Percentiles rank a stretch among this genome's conserved stretches.
phyloP scores from a whole-genome alignment of 169 alveolate genomes.

The Fabrea salina region DNA sequence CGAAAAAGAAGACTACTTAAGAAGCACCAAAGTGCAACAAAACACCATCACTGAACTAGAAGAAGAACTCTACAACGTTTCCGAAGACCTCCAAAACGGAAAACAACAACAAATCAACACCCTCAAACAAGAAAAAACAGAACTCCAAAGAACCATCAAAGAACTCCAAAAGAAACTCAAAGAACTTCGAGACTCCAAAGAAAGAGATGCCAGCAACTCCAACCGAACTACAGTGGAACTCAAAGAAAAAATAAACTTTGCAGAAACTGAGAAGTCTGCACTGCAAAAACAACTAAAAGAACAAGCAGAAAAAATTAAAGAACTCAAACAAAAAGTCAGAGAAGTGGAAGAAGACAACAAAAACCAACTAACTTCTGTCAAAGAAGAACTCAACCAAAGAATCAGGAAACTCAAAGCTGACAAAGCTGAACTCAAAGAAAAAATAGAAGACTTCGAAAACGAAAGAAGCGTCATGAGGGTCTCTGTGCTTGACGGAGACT shows the following conservation, averaged over 20 bases:
- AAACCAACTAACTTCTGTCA: too few relatives aligned
- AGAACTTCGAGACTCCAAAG: too few relatives aligned
- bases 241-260: too few relatives aligned
- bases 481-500: not conserved
- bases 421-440: not conserved
- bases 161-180: too few relatives aligned
- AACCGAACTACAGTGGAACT: not conserved
- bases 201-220: not conserved
- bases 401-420: not conserved
- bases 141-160: not conserved
- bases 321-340: not conserved
- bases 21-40: not conserved
- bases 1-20: not conserved
- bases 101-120: not conserved
- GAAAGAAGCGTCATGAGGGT: not conserved
- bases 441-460: not conserved
- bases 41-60: not conserved
- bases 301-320: not conserved
- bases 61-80: not conserved
- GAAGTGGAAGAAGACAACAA: not conserved
- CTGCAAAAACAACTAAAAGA: too few relatives aligned
- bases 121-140: not conserved
- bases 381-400: not conserved
- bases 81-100: not conserved
- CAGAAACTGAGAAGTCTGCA: too few relatives aligned